phyloP scores from a whole-genome alignment of 768 basidiomycete genomes.

The Trichaptum fuscoviolaceum region DNA sequence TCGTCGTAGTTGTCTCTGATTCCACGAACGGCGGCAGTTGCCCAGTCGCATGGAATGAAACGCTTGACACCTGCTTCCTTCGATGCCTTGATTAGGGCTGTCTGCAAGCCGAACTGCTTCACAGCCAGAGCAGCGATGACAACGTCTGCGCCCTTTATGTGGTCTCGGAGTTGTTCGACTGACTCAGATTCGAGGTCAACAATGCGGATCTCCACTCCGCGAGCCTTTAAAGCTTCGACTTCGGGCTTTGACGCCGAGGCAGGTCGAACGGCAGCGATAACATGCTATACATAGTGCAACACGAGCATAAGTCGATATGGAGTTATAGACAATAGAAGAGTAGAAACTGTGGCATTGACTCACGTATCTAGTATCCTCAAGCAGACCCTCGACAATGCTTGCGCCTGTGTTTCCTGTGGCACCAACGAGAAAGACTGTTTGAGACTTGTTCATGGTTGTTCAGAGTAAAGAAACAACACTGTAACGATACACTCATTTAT shows the following conservation, averaged over 20 bases:
- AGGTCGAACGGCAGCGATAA: conserved; percentile 15
- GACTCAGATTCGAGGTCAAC: conserved; percentile 13
- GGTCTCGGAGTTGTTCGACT: conserved; percentile 13
- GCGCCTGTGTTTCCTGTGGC: conserved; percentile 18
- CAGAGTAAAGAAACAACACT: too few relatives aligned
- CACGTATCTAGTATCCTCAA: conserved; percentile 16
- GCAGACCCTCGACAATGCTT: conserved; percentile 14
- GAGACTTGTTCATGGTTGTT: too few relatives aligned
- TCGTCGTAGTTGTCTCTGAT: background rate
- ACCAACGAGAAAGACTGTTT: conserved; percentile 18
- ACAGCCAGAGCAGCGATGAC: conserved; percentile 13
- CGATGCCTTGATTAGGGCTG: conserved; percentile 15
- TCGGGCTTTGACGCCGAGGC: conserved; percentile 15
- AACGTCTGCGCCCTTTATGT: conserved; percentile 15
- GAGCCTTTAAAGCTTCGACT: conserved; percentile 8
- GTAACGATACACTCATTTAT: too few relatives aligned
- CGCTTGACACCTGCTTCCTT: conserved; percentile 20
- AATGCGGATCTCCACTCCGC: conserved; percentile 17
- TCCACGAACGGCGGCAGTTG: conserved; percentile 4
- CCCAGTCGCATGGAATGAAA: conserved; percentile 22
- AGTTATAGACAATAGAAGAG: too few relatives aligned
- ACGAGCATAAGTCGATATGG: background rate
- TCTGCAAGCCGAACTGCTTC: conserved; percentile 10
- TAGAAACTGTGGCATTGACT: background rate
- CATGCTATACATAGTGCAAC: conserved; percentile 5